phyloP scores from a whole-genome alignment of 768 basidiomycete genomes.

The Leccinum rimulosum region DNA sequence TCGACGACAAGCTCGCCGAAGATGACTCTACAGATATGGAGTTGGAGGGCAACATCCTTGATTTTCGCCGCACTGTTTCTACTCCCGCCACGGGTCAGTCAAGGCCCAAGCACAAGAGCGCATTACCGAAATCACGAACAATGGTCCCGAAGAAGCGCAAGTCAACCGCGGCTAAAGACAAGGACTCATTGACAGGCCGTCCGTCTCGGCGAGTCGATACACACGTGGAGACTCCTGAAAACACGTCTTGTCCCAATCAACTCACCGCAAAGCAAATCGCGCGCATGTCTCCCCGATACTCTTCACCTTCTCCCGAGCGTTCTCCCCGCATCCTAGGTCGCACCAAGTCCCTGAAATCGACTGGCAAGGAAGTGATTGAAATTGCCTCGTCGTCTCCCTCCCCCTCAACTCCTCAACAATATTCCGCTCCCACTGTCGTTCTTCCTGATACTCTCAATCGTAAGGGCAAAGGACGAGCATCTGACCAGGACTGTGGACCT shows the following conservation, averaged over 20 bases:
- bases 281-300: conserved; percentile 8
- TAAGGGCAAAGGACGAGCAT: conserved; percentile 12
- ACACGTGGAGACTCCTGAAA: conserved; percentile 54
- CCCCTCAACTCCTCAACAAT: conserved; percentile 14
- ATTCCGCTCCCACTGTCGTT: neutral
- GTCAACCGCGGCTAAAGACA: conserved; percentile 22
- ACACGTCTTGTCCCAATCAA: conserved; percentile 25
- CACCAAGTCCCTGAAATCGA: conserved; percentile 23
- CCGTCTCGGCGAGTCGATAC: conserved; percentile 44
- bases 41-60: conserved; percentile 53
- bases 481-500: conserved; percentile 1
- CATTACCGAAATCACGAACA: conserved; percentile 47
- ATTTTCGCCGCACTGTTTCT: conserved; percentile 50
- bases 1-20: conserved; percentile 49
- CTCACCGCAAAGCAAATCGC: conserved; percentile 2
- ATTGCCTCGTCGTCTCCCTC: conserved; percentile 31
- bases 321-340: neutral
- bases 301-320: conserved; percentile 15
- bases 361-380: conserved; percentile 29
- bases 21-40: conserved; percentile 71
- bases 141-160: conserved; percentile 29
- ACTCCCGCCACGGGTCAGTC: conserved; percentile 38
- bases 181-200: conserved; percentile 33
- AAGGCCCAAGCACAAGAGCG: conserved; percentile 35
- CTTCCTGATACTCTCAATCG: neutral